Conservation (phyloP, 2,329 filamentous ascomycete genomes). For the Zymoseptoria tritici region DNA sequence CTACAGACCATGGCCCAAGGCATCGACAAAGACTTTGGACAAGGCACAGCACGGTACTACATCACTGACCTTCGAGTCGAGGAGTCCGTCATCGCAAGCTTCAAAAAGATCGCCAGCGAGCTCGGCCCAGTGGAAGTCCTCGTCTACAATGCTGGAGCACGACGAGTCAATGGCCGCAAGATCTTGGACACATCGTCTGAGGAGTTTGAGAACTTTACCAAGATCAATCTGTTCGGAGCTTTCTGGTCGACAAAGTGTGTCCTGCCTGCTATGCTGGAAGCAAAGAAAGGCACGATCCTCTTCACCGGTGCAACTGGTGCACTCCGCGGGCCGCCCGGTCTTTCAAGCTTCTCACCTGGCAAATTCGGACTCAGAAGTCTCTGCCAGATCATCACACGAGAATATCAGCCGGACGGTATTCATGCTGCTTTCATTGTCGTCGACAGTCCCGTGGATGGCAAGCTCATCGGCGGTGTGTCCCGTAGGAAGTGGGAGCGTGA, state of each 20-base stretch:
- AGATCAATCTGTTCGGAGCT: slow-evolving; percentile 19
- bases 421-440: slow-evolving; percentile 8
- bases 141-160: slow-evolving; percentile 20
- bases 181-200: slow-evolving; percentile 18
- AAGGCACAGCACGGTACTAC: slow-evolving; percentile 18
- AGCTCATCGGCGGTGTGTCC: slow-evolving; percentile 9
- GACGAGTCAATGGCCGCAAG: slow-evolving; percentile 17
- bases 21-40: slow-evolving; percentile 13
- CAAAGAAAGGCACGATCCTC: slow-evolving; percentile 16
- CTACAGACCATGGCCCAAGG: slow-evolving; percentile 16
- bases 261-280: slow-evolving; percentile 17
- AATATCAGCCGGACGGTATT: slow-evolving; percentile 8
- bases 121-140: slow-evolving; percentile 17
- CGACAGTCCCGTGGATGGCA: slow-evolving; percentile 9
- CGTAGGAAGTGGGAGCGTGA: slow-evolving; percentile 7
- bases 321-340: slow-evolving; percentile 15
- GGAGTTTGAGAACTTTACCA: slow-evolving; percentile 21
- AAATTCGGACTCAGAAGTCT: slow-evolving; percentile 17
- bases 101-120: slow-evolving; percentile 12
- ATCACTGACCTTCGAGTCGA: slow-evolving; percentile 16
- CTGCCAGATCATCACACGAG: slow-evolving; percentile 10
- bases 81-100: slow-evolving; percentile 11
- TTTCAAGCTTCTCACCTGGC: slow-evolving; percentile 17
- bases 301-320: slow-evolving; percentile 19
- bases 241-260: slow-evolving; percentile 20